A percentile compares a stretch with the other conserved stretches of the same genome.
Evolutionary conservation across 164 flowering plant species (phyloP).

Genomic region (Warburgia ugandensis): DNA sequence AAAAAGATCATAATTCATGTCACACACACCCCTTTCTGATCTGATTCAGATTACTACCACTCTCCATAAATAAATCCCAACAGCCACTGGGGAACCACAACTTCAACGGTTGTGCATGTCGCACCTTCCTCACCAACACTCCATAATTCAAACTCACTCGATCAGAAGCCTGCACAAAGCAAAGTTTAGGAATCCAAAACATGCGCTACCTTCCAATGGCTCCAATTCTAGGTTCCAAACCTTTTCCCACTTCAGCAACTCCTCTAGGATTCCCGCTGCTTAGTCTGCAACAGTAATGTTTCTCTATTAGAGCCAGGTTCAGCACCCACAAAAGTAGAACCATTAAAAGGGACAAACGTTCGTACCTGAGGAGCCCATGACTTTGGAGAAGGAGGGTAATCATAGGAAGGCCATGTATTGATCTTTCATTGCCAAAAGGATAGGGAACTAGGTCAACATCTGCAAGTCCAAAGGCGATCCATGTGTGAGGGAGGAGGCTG

Average conservation of each 20-base stretch:
- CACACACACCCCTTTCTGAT: conserved; percentile 45
- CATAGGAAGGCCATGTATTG: conserved; percentile 29
- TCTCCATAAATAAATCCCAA: conserved; percentile 40
- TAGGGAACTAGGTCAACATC: conserved; percentile 22
- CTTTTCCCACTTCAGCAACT: conserved; percentile 20
- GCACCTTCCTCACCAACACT: conserved; percentile 21
- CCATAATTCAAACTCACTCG: conserved; percentile 7
- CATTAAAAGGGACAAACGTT: not conserved
- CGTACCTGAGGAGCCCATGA: conserved; percentile 40
- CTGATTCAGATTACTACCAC: conserved; percentile 28
- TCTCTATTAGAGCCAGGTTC: not conserved
- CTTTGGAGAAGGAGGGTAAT: conserved; percentile 41
- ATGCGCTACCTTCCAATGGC: conserved; percentile 19
- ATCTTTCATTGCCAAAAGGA: conserved; percentile 30
- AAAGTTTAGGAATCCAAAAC: not conserved
- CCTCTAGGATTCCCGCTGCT: conserved; percentile 24
- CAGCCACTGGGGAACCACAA: conserved; percentile 32
- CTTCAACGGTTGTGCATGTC: conserved; percentile 30
- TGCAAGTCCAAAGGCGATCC: conserved; percentile 20
- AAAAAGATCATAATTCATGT: too few species aligned
- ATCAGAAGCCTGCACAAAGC: too few species aligned
- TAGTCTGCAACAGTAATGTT: conserved; percentile 15
- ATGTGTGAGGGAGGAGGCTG: conserved; percentile 27
- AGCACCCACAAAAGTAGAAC: not conserved
- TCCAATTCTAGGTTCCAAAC: conserved; percentile 20